Base-by-base conservation (phyloP, 371 early-diverging fungal genomes). In the Smittium mucronatum region DNA sequence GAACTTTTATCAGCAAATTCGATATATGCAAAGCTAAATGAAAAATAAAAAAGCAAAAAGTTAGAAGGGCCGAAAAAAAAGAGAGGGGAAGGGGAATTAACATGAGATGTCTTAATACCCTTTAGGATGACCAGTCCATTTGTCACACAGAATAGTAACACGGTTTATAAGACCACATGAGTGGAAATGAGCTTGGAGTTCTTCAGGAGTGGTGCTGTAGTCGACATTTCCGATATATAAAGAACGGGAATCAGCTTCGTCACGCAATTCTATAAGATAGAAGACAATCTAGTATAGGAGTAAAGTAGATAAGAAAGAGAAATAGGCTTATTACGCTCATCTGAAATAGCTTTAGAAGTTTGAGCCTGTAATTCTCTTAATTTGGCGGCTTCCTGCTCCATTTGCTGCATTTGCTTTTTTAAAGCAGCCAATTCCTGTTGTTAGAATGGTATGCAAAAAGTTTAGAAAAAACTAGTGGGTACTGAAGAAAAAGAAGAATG, bases 201-300 rank as follows among this genome's bases (percentile, higher is more conserved):
- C 94, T 77, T 97, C 97, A 31, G 97, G 96, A 57, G 97, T 93
- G 31, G 95, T 82, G 33, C 84, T 84, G 81, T 96, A 98, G 76
- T 98, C 98, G 28, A 98, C 97, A 78, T 95, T 95, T 60, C 94
- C 94, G 67, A 98, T 90, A 77, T 94, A 95, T 61, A 97, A 87
- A 29, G 97, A 96, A 68, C 97, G 84, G n/a, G 82, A 70, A 73
- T 98, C 98, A 29, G 89, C 86, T 34, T 91, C 92, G 68, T 92
- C 94, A 25, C 60, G 63, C 21, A 61, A 36, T n/a, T 57, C 71
- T 47, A 58, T 33, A 2, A 67, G 26, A 25, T 57, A 11, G n/a
- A 29, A 35, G n/a, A 64, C 8, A 11, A 28, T 57, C 30, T 1
- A 34, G 11, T 69, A 28, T 16, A 11, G n/a, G 63, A 30, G 36